These are phyloP conservation scores for Sclerotinia glacialis DNA, from an alignment of 2,329 filamentous ascomycete species.

Conservation along the genomic window DNA sequence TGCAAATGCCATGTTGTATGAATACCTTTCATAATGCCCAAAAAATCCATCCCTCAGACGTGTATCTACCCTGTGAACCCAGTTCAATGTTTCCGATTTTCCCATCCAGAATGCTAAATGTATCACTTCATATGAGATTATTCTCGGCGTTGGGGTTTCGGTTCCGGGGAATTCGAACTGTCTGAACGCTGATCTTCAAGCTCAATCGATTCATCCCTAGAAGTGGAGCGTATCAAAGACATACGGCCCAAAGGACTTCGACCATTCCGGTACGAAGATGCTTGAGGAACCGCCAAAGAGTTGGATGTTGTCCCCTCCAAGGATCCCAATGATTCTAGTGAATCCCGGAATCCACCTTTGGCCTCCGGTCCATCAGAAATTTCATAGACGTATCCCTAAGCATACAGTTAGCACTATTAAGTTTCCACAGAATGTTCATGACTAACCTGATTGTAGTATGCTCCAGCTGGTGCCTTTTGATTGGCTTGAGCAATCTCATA, in stretches of 20 bases:
- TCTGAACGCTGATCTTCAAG: conserved; percentile 28
- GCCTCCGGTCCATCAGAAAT: conserved; percentile 47
- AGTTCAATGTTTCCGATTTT: not conserved
- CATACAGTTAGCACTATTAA: conserved; percentile 14
- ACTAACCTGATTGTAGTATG: conserved; percentile 35
- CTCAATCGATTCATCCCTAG: conserved; percentile 31
- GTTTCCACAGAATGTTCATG: not conserved
- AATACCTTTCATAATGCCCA: conserved; percentile 4
- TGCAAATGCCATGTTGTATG: conserved; percentile 2
- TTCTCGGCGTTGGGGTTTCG: not conserved
- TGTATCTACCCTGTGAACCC: not conserved
- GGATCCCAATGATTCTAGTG: conserved; percentile 39
- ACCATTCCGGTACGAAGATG: conserved; percentile 33
- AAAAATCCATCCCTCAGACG: not conserved
- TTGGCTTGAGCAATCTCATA: conserved; percentile 66
- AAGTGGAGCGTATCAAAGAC: conserved; percentile 38
- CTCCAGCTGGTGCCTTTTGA: conserved; percentile 43
- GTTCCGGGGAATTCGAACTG: conserved; percentile 18
- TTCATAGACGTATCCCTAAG: conserved; percentile 50
- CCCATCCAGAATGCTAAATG: not conserved
- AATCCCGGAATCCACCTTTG: conserved; percentile 45
- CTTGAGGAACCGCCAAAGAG: conserved; percentile 27
- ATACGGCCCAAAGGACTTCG: conserved; percentile 41
- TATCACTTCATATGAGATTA: not conserved
- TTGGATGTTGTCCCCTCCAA: conserved; percentile 28